phyloP scores from a whole-genome alignment of 2,329 filamentous ascomycete genomes.

The Pseudogymnoascus sp. region DNA sequence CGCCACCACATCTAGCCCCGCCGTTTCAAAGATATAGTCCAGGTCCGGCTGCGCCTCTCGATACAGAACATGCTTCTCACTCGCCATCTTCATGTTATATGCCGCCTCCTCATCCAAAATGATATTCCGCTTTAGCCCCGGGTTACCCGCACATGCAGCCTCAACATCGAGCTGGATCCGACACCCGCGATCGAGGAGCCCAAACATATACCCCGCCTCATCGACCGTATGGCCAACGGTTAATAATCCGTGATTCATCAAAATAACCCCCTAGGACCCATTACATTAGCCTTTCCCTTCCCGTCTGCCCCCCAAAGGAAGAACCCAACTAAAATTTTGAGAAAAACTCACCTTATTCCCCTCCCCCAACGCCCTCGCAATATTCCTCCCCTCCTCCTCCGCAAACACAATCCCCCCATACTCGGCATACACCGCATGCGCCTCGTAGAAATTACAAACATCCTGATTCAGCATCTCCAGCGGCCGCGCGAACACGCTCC shows the following conservation, averaged over 20 bases:
- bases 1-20: conserved; percentile 25
- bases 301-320: neutral
- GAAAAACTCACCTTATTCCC: conserved; percentile 34
- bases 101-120: conserved; percentile 47
- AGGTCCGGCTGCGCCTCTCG: conserved; percentile 39
- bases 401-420: conserved; percentile 57
- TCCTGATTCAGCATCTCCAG: conserved; percentile 67
- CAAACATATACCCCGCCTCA: conserved; percentile 64
- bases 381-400: conserved; percentile 53
- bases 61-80: conserved; percentile 38
- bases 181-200: conserved; percentile 59
- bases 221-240: conserved; percentile 65
- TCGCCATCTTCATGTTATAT: conserved; percentile 43
- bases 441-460: conserved; percentile 55
- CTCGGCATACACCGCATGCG: conserved; percentile 55
- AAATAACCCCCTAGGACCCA: conserved; percentile 43
- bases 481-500: conserved; percentile 54
- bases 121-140: conserved; percentile 40
- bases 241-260: conserved; percentile 64
- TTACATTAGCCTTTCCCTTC: neutral
- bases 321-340: no score
- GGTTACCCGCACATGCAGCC: conserved; percentile 47
- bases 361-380: conserved; percentile 54
- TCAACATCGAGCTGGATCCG: conserved; percentile 60
- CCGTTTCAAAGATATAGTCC: conserved; percentile 38